Evolutionary conservation across 2,329 filamentous ascomycete genomes (phyloP).

Genomic region (Hymenoscyphus fraxineus): DNA sequence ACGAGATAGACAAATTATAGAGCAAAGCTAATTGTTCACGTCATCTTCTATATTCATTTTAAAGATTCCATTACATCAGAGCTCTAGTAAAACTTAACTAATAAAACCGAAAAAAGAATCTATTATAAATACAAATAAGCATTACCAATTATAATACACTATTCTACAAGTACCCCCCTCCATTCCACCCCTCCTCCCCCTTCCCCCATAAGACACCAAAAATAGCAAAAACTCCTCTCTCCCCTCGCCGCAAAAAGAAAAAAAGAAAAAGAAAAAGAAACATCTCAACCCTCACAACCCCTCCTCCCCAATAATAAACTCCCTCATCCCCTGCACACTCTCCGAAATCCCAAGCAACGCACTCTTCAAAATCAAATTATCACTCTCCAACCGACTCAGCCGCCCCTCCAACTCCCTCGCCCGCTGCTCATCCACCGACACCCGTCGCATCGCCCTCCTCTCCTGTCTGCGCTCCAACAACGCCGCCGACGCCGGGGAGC

Average conservation of each 20-base stretch:
- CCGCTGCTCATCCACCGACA: constrained; percentile 8
- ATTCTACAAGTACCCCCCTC: too few relatives aligned
- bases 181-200: too few relatives aligned
- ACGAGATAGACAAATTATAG: too few relatives aligned
- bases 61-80: too few relatives aligned
- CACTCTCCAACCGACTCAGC: constrained; percentile 26
- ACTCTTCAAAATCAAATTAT: constrained; percentile 25
- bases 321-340: constrained; percentile 12
- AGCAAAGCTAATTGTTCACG: too few relatives aligned
- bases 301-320: background rate
- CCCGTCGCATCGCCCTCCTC: background rate
- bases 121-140: too few relatives aligned
- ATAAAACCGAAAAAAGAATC: too few relatives aligned
- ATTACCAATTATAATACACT: too few relatives aligned
- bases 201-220: too few relatives aligned
- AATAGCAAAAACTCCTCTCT: background rate
- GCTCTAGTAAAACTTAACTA: too few relatives aligned
- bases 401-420: constrained; percentile 25
- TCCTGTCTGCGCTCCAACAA: background rate
- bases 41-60: too few relatives aligned
- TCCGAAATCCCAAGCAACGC: constrained; percentile 23
- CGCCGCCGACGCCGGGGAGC: background rate
- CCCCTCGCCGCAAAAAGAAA: background rate
- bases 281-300: background rate
- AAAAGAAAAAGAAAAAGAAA: too few relatives aligned